A percentile compares a stretch with the other conserved stretches of the same genome.
Conservation (phyloP, 345 rosid species). For the Populus davidiana region DNA sequence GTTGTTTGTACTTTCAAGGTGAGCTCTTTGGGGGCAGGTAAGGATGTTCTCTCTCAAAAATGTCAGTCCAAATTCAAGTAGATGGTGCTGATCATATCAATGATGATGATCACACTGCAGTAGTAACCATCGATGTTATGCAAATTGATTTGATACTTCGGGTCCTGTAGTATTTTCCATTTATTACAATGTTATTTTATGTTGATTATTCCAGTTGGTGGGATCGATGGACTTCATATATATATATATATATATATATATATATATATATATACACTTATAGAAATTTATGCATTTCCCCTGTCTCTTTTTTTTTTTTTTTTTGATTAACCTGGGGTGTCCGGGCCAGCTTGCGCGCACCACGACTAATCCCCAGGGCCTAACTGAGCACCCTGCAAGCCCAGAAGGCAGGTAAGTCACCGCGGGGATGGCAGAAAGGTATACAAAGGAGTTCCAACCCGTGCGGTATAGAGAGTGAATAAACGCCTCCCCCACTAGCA, state of each 20-base stretch:
- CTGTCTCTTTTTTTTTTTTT: no score
- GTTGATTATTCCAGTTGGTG: background rate
- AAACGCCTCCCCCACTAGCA: no score
- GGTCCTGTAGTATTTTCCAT: background rate
- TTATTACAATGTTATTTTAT: background rate
- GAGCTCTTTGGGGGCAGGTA: slow-evolving; percentile 33
- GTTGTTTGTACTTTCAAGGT: slow-evolving; percentile 55
- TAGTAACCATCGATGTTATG: no score
- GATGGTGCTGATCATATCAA: background rate
- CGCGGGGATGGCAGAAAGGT: no score
- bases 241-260: no score
- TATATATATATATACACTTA: background rate
- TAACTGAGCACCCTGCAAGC: no score
- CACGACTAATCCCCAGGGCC: no score
- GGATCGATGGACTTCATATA: background rate
- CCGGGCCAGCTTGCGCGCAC: no score
- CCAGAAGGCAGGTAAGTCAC: no score
- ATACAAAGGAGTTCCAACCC: no score
- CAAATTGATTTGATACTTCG: background rate
- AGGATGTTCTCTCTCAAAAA: slow-evolving; percentile 41
- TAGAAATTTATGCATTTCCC: background rate
- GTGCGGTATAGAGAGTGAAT: no score
- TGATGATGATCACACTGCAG: background rate
- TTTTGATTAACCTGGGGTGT: no score
- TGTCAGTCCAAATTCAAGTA: slow-evolving; percentile 41